Evolutionary conservation across 169 alveolate genomes (phyloP), one percentile per base, ranked within the genome.

Genomic region (Cryptosporidium ubiquitum): DNA sequence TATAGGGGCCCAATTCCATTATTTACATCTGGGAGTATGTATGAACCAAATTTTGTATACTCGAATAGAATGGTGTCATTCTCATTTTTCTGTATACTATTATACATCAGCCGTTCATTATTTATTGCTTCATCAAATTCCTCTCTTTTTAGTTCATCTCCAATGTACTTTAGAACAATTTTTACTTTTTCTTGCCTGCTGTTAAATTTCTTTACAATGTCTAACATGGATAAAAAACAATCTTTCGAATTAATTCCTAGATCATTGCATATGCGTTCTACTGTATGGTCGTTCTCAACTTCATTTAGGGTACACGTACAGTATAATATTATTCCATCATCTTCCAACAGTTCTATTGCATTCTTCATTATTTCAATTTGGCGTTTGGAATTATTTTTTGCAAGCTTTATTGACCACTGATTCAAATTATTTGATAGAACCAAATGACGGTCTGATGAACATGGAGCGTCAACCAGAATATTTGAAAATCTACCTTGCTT

Each of bases 391-490:
- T 86, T 93, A 55, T 84, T 92, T 84, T 93, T 94, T 42, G 93
- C 91, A 26, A 37, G 42, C n/a, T 91, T 86, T 64, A 69, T 23
- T 37, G 95, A 89, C 96, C 89, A 79, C 3, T 79, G 40, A 2
- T 39, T 60, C 5, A 79, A 51, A 23, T 49, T 40, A 44, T 79
- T 79, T 10, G 64, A 61, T 39, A 61, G 64, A 20, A 93, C 60
- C 70, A 91, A 71, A 39, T 91, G 94, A 29, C 94, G 91, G 57
- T 85, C 96, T 57, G 94, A 91, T 16, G 94, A 92, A 60, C 94
- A 94, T n/a, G 96, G 96, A 16, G 95, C 96, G 51, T 93, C 96
- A 44, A 93, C 86, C 51, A 94, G 69, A 37, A 94, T 94, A 68
- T 85, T 84, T 1, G 18, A 18, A 47, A 79, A 79, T 44, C 16